Percentiles rank a stretch among this genome's conserved stretches.
Evolutionary conservation across 306 rosid species (phyloP).

Genomic region (Dalbergia oliveri): DNA sequence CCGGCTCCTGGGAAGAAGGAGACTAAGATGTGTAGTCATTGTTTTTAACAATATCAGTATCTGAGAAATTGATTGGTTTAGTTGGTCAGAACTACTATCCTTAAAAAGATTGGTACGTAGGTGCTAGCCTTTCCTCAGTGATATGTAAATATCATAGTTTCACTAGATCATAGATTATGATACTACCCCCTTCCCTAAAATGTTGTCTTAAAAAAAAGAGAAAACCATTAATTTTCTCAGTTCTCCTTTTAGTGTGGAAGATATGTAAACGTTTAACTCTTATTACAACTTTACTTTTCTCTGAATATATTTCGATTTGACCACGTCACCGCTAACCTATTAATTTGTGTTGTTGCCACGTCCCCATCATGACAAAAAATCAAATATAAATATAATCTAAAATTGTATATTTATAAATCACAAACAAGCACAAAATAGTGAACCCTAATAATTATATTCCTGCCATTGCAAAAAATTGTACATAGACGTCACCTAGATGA

Average conservation of each 20-base stretch:
- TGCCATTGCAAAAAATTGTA: too few species aligned
- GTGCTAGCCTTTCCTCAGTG: not conserved
- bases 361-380: constrained; percentile 13
- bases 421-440: not conserved
- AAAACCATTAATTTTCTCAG: not conserved
- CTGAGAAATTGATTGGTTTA: not conserved
- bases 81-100: not conserved
- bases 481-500: too few species aligned
- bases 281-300: not conserved
- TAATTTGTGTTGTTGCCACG: constrained; percentile 25
- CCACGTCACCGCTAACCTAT: constrained; percentile 9
- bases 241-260: constrained; percentile 3
- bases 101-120: not conserved
- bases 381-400: not conserved
- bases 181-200: not conserved
- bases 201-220: too few species aligned
- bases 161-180: not conserved
- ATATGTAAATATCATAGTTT: too few species aligned
- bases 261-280: not conserved
- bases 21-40: not conserved
- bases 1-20: not conserved
- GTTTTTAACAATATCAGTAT: not conserved
- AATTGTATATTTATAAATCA: not conserved
- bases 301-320: not conserved
- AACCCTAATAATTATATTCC: not conserved